Evolutionary conservation across 768 basidiomycete genomes (phyloP).

Genomic region (Phaffia australis): DNA sequence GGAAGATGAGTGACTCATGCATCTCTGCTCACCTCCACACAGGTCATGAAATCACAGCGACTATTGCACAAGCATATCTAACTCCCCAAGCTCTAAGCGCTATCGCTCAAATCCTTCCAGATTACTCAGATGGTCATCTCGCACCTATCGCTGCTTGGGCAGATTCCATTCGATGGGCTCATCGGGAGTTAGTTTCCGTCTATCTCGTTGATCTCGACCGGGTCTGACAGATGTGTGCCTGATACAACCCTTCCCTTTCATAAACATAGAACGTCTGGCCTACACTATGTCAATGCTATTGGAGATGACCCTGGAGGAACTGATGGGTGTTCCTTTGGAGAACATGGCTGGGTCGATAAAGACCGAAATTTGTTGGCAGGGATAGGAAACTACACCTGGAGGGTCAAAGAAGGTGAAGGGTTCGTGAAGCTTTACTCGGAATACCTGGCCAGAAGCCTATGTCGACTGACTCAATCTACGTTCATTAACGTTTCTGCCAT

Average conservation of each 20-base stretch:
- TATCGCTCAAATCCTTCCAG: slow-evolving; percentile 60
- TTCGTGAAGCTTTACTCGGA: slow-evolving; percentile 10
- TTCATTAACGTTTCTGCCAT: background rate
- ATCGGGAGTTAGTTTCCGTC: slow-evolving; percentile 22
- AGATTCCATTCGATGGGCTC: slow-evolving; percentile 49
- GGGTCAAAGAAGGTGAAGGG: slow-evolving; percentile 43
- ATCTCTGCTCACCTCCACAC: background rate
- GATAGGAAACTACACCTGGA: slow-evolving; percentile 60
- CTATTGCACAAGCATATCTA: slow-evolving; percentile 85
- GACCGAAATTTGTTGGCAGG: slow-evolving; percentile 61
- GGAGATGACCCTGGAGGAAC: slow-evolving; percentile 59
- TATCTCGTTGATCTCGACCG: slow-evolving; percentile 8
- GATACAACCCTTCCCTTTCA: background rate
- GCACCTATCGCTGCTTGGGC: slow-evolving; percentile 83
- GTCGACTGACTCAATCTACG: slow-evolving; percentile 1
- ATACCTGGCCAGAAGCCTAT: background rate
- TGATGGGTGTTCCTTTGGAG: slow-evolving; percentile 62
- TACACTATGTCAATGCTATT: slow-evolving; percentile 53
- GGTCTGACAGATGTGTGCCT: background rate
- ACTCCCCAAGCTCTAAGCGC: slow-evolving; percentile 56
- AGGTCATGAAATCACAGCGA: slow-evolving; percentile 89
- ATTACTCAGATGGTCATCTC: slow-evolving; percentile 54
- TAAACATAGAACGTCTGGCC: slow-evolving; percentile 4
- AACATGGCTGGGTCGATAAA: slow-evolving; percentile 58
- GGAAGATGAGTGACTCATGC: background rate